These are phyloP conservation scores for Phytophthora syringae DNA, from an alignment of 352 stramenopile genomes.

Conservation along the genomic window DNA sequence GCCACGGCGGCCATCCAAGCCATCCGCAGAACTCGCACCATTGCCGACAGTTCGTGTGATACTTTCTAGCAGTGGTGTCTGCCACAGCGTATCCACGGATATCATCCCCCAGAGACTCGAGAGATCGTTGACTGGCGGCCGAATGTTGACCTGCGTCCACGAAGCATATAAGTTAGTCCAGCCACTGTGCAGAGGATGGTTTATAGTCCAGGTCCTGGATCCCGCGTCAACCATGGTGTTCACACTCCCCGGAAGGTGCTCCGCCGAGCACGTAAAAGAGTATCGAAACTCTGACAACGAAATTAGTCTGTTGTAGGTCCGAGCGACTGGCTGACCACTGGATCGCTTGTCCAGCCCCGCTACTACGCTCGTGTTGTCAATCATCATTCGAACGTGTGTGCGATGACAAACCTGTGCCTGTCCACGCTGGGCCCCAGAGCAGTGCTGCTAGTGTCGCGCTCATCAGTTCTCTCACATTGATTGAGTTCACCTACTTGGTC, in stretches of 20 bases:
- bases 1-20: slow-evolving; percentile 10
- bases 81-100: slow-evolving; percentile 5
- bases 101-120: slow-evolving; percentile 9
- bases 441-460: background rate
- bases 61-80: slow-evolving; percentile 2
- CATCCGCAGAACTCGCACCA: background rate
- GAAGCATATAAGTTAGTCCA: slow-evolving; percentile 24
- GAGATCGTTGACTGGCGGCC: slow-evolving; percentile 21
- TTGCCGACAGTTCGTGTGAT: slow-evolving; percentile 1
- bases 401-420: background rate
- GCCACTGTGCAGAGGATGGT: slow-evolving; percentile 1
- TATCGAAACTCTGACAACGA: slow-evolving; percentile 9
- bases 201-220: slow-evolving; percentile 4
- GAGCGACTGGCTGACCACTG: background rate
- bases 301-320: slow-evolving; percentile 7
- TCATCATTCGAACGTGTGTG: background rate
- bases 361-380: slow-evolving; percentile 15
- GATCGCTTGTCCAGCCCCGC: background rate
- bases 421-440: slow-evolving; percentile 2
- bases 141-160: slow-evolving; percentile 15
- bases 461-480: slow-evolving; percentile 20
- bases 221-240: slow-evolving; percentile 18
- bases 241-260: slow-evolving; percentile 4
- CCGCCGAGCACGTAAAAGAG: slow-evolving; percentile 7
- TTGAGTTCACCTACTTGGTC: slow-evolving; percentile 5